Evolutionary conservation across 352 stramenopile species (phyloP).

Genomic region (Globisporangium sylvaticum): DNA sequence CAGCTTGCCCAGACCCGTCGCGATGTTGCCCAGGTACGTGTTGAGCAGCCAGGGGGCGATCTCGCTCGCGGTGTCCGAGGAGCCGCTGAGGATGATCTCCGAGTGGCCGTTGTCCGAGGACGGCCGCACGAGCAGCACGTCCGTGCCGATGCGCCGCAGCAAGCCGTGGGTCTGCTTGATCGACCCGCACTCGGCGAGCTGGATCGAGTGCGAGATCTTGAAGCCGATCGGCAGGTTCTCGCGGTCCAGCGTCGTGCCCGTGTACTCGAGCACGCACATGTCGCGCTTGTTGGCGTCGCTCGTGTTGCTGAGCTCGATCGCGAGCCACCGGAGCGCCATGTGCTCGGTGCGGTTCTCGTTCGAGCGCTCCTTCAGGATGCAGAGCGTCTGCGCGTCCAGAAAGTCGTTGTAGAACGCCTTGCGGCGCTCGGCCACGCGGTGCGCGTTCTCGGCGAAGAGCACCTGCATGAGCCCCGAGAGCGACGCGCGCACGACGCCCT

Average conservation of each 20-base stretch:
- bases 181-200: constrained; percentile 49
- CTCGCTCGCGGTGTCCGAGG: constrained; percentile 33
- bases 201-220: constrained; percentile 53
- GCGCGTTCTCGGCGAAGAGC: constrained; percentile 50
- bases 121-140: constrained; percentile 46
- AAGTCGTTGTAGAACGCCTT: constrained; percentile 52
- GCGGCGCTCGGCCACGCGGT: constrained; percentile 37
- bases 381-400: constrained; percentile 58
- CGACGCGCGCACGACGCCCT: constrained; percentile 47
- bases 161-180: constrained; percentile 66
- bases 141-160: constrained; percentile 38
- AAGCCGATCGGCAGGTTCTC: constrained; percentile 57
- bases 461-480: constrained; percentile 61
- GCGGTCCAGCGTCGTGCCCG: constrained; percentile 51
- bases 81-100: constrained; percentile 49
- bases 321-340: constrained; percentile 70
- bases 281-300: constrained; percentile 51
- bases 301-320: constrained; percentile 47
- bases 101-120: constrained; percentile 43
- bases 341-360: constrained; percentile 49
- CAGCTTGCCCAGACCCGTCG: constrained; percentile 38
- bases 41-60: constrained; percentile 37
- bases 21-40: constrained; percentile 38
- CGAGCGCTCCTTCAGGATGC: constrained; percentile 44
- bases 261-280: constrained; percentile 73